A percentile compares a stretch with the other conserved stretches of the same genome.
phyloP scores from a whole-genome alignment of 176 grass and related monocot species.

The Chrysopogon serrulatus region DNA sequence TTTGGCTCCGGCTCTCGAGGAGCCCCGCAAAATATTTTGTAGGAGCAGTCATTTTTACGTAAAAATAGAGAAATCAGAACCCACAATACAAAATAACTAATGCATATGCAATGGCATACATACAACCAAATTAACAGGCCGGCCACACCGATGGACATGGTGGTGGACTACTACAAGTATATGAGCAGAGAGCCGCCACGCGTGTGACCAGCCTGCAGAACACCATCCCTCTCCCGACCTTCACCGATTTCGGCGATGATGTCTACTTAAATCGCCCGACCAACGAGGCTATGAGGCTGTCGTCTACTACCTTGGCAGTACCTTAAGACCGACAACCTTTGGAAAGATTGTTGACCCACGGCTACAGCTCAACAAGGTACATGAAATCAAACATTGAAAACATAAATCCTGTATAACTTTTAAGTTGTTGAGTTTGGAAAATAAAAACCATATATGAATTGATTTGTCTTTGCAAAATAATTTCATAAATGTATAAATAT shows the following conservation, averaged over 20 bases:
- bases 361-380: slow-evolving; percentile 33
- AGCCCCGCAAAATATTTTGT: too few species aligned
- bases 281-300: slow-evolving; percentile 48
- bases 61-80: too few species aligned
- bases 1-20: too few species aligned
- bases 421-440: too few species aligned
- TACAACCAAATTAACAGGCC: not conserved
- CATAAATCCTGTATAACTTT: too few species aligned
- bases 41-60: too few species aligned
- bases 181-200: slow-evolving; percentile 53
- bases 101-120: not conserved
- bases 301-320: slow-evolving; percentile 47
- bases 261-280: slow-evolving; percentile 59
- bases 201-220: slow-evolving; percentile 63
- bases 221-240: slow-evolving; percentile 40
- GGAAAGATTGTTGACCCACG: slow-evolving; percentile 43
- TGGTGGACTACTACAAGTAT: slow-evolving; percentile 62
- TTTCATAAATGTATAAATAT: too few species aligned
- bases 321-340: slow-evolving; percentile 37
- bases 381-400: too few species aligned
- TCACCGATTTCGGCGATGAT: slow-evolving; percentile 39
- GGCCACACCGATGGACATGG: slow-evolving; percentile 48
- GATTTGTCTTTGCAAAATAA: too few species aligned
- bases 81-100: too few species aligned
- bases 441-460: too few species aligned